phyloP scores from a whole-genome alignment of 2,329 filamentous ascomycete genomes.

The Sclerotinia glacialis region DNA sequence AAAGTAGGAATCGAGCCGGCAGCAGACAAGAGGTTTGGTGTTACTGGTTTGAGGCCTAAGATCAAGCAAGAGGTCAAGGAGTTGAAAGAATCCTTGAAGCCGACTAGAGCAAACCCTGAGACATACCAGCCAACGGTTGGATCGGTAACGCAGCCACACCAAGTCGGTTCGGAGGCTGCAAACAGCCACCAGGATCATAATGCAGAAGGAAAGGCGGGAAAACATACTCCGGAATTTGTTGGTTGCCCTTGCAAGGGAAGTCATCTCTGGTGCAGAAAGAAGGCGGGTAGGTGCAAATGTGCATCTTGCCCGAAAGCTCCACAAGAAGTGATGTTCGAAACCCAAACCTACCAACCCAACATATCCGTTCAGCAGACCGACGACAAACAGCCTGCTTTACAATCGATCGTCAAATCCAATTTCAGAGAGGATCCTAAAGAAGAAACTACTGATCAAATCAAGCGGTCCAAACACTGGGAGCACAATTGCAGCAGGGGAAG shows the following conservation, averaged over 20 bases:
- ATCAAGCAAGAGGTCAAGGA: constrained; percentile 5
- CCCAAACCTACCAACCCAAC: not conserved
- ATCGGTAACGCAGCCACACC: not conserved
- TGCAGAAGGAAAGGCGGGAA: constrained; percentile 1
- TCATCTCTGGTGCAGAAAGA: constrained; percentile 19
- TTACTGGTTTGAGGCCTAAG: not conserved
- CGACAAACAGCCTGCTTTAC: not conserved
- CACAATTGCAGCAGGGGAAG: not conserved
- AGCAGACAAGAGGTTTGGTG: not conserved
- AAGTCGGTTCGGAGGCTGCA: not conserved
- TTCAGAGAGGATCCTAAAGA: not conserved
- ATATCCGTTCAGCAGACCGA: not conserved
- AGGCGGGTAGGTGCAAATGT: constrained; percentile 9
- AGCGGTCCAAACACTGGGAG: not conserved
- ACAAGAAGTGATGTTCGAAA: not conserved
- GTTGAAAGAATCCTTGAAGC: not conserved
- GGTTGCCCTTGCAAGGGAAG: constrained; percentile 19
- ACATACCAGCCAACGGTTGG: not conserved
- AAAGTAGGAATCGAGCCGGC: constrained; percentile 7
- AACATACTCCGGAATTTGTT: not conserved
- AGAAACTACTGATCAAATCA: not conserved
- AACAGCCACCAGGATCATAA: not conserved
- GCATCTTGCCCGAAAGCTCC: constrained; percentile 17
- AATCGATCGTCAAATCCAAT: not conserved
- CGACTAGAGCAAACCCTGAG: not conserved